A percentile compares a stretch with the other conserved stretches of the same genome.
Evolutionary conservation across 805 yeast species (phyloP).

Genomic region (Ogataea methanolica): DNA sequence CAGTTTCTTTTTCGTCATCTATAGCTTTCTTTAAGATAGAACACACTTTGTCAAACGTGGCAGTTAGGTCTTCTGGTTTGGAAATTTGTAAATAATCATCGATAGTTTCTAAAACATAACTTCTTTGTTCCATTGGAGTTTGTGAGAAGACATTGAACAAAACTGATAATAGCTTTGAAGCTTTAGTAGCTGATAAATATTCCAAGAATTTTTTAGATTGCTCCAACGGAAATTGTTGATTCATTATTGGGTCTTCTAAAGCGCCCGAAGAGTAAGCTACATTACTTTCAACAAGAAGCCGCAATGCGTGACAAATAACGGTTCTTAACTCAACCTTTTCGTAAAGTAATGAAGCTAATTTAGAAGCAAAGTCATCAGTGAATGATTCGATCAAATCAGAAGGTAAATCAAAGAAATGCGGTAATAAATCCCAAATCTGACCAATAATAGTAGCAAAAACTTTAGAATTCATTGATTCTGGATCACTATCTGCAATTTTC

Average conservation of each 20-base stretch:
- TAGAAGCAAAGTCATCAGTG: slow-evolving; percentile 72
- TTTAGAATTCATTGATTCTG: slow-evolving; percentile 65
- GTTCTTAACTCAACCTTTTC: slow-evolving; percentile 71
- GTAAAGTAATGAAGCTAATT: slow-evolving; percentile 69
- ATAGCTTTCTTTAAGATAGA: slow-evolving; percentile 69
- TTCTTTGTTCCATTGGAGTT: slow-evolving; percentile 78
- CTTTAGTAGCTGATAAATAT: slow-evolving; percentile 53
- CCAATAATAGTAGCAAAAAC: slow-evolving; percentile 81
- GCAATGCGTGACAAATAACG: slow-evolving; percentile 77
- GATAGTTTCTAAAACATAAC: slow-evolving; percentile 80
- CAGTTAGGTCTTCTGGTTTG: slow-evolving; percentile 58
- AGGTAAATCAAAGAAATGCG: slow-evolving; percentile 86
- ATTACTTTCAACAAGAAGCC: slow-evolving; percentile 74
- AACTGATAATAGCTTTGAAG: slow-evolving; percentile 78
- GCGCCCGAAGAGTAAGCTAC: slow-evolving; percentile 58
- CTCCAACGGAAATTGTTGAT: slow-evolving; percentile 56
- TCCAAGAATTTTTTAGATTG: slow-evolving; percentile 55
- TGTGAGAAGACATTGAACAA: slow-evolving; percentile 91
- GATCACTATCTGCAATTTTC: slow-evolving; percentile 38
- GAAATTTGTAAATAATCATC: slow-evolving; percentile 74
- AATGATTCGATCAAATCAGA: slow-evolving; percentile 62
- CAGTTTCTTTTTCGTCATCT: slow-evolving; percentile 46
- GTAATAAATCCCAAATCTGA: slow-evolving; percentile 89
- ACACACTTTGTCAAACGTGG: slow-evolving; percentile 83
- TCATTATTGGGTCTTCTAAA: slow-evolving; percentile 49